Percentiles rank a stretch among this genome's conserved stretches.
Evolutionary conservation across 225 moss, liverwort and hornwort genomes (phyloP).

Genomic region (Asterella californica): DNA sequence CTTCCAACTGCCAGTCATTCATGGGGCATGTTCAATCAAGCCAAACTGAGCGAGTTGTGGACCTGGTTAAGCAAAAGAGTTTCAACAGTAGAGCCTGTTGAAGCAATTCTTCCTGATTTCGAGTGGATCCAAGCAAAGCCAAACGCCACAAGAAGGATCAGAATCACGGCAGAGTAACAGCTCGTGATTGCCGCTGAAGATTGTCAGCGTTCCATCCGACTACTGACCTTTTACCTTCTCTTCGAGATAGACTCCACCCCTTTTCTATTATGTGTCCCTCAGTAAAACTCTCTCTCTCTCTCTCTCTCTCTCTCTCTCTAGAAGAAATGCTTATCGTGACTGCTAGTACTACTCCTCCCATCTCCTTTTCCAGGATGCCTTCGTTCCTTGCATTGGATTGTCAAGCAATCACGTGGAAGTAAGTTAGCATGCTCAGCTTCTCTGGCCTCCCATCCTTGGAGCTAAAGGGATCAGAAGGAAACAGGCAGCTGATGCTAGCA

Average conservation of each 20-base stretch:
- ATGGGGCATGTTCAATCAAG: too few relatives aligned
- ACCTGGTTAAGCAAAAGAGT: too few relatives aligned
- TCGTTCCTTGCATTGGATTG: neutral
- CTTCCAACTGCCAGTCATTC: too few relatives aligned
- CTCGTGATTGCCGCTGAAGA: slow-evolving; percentile 4
- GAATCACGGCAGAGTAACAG: neutral
- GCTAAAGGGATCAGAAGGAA: neutral
- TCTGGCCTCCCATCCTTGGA: too few relatives aligned
- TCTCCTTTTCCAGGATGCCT: neutral
- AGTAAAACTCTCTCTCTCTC: neutral
- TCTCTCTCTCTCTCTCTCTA: neutral
- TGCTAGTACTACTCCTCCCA: neutral
- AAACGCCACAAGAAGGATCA: neutral
- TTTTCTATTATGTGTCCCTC: too few relatives aligned
- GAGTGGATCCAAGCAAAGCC: neutral
- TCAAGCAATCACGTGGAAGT: slow-evolving; percentile 3
- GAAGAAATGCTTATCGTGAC: neutral
- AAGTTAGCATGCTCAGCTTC: neutral
- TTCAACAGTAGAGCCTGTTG: too few relatives aligned
- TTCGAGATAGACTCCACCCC: too few relatives aligned
- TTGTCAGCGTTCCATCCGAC: neutral
- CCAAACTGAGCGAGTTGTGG: too few relatives aligned
- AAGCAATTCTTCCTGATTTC: too few relatives aligned
- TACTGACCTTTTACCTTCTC: neutral
- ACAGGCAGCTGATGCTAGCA: neutral